Base-by-base conservation (phyloP, 441 rosid genomes). In the Pelargonium myrrhifolium region DNA sequence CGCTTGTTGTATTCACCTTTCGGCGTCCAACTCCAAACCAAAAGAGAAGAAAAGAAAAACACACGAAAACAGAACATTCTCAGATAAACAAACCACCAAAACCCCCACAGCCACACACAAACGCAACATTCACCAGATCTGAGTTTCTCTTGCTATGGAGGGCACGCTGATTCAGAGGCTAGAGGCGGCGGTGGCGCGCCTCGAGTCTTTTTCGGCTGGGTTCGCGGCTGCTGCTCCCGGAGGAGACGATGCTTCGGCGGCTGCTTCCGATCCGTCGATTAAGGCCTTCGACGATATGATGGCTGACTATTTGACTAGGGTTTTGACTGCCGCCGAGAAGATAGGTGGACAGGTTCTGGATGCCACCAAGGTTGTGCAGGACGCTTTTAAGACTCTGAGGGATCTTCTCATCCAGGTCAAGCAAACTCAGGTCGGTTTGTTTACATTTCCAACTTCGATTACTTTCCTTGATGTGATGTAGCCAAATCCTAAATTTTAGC, bases 261-360 rank as follows among this genome's bases (percentile, higher is more conserved):
- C 77, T 63, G 63, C 79, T 39, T 63, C 83, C 69, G 97, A 89
- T 85, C 96, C 96, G 35, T 76, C 90, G 71, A 85, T 89, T 78
- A 5, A 73, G 74, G 97, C 99, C 62, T 94, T 86, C 62, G 90
- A 85, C 26, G 92, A 89, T 80, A 72, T 89, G 66, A 82, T 80
- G 71, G 73, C 78, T 63, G 80, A 85, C 74, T 84, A 76, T 59
- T 74, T 86, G 5, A 82, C 79, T 71, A 87, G 84, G 83, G 86
- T 82, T 75, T 73, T 79, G 21, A 51, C 18, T 22, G 91, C 89
- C 26, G 97, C 97, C 3, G 94, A 84, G 86, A 91, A 86, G 81
- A 89, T 94, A 76, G 97, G 99, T 56, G 99, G 97, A 31, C 85
- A 76, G 75, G 99, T 91, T 74, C 78, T 85, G 65, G 93, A 87